Conservation (phyloP, 768 basidiomycete genomes). For the Jaapia argillacea region DNA sequence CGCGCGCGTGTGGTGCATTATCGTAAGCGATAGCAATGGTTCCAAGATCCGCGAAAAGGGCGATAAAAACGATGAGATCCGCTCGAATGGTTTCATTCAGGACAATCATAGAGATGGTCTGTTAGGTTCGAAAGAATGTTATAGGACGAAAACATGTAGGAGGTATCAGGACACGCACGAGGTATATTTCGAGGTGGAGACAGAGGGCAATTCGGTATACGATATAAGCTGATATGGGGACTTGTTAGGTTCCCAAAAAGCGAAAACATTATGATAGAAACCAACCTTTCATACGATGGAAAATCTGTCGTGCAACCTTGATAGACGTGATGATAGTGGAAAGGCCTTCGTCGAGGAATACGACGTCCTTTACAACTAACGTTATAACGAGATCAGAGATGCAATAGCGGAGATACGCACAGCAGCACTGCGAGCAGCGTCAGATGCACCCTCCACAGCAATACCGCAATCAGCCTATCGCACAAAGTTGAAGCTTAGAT, state of each 20-base stretch:
- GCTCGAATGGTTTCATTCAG: slow-evolving; percentile 37
- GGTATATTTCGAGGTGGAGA: slow-evolving; percentile 36
- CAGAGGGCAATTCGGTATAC: slow-evolving; percentile 41
- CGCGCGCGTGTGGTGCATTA: slow-evolving; percentile 24
- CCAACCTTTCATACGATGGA: slow-evolving; percentile 36
- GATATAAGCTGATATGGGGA: slow-evolving; percentile 30
- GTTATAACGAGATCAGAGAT: background rate
- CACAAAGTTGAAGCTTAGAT: background rate
- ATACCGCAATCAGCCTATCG: slow-evolving; percentile 24
- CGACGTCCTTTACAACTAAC: slow-evolving; percentile 22
- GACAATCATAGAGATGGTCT: slow-evolving; percentile 32
- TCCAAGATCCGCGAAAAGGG: slow-evolving; percentile 34
- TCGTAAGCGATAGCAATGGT: slow-evolving; percentile 42
- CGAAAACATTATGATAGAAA: slow-evolving; percentile 13
- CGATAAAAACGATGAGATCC: slow-evolving; percentile 34
- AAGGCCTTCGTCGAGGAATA: slow-evolving; percentile 38
- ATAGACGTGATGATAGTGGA: slow-evolving; percentile 31
- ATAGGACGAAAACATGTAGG: too few species aligned
- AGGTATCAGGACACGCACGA: slow-evolving; percentile 18
- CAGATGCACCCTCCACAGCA: slow-evolving; percentile 32
- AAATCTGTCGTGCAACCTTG: slow-evolving; percentile 39
- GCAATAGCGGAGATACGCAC: slow-evolving; percentile 4
- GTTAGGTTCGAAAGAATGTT: too few species aligned
- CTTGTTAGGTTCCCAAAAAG: background rate
- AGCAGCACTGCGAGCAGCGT: slow-evolving; percentile 29